These are phyloP conservation scores for Diaporthe ampelina DNA, from an alignment of 2,329 filamentous ascomycete genomes.

Conservation along the genomic window DNA sequence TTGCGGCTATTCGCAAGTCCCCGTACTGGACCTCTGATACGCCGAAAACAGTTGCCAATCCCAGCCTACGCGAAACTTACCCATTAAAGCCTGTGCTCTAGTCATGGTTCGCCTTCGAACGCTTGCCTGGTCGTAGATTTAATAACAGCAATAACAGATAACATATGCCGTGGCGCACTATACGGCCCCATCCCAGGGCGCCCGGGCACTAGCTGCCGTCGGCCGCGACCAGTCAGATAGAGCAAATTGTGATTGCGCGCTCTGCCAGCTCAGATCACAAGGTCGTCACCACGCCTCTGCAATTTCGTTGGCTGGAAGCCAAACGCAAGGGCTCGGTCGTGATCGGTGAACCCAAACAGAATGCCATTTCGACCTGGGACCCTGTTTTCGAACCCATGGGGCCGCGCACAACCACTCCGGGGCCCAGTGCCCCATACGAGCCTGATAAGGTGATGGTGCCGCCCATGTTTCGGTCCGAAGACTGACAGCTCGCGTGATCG, in stretches of 20 bases:
- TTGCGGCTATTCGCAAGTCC: conserved; percentile 4
- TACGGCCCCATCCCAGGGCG: conserved; percentile 1
- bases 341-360: conserved; percentile 6
- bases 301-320: conserved; percentile 17
- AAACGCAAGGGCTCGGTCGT: background rate
- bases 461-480: conserved; percentile 29
- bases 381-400: background rate
- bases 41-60: background rate
- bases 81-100: background rate
- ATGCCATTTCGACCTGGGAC: background rate
- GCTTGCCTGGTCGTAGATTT: background rate
- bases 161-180: conserved; percentile 11
- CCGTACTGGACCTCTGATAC: conserved; percentile 10
- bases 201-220: conserved; percentile 28
- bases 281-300: background rate
- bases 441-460: background rate
- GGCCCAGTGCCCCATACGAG: background rate
- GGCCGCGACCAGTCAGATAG: conserved; percentile 22
- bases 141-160: background rate
- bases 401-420: too few species aligned
- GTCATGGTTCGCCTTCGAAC: background rate
- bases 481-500: conserved; percentile 31
- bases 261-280: conserved; percentile 23
- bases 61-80: conserved; percentile 23
- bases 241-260: background rate